phyloP scores from a whole-genome alignment of 73 alveolate species.

The Symbiodinium pilosum region DNA sequence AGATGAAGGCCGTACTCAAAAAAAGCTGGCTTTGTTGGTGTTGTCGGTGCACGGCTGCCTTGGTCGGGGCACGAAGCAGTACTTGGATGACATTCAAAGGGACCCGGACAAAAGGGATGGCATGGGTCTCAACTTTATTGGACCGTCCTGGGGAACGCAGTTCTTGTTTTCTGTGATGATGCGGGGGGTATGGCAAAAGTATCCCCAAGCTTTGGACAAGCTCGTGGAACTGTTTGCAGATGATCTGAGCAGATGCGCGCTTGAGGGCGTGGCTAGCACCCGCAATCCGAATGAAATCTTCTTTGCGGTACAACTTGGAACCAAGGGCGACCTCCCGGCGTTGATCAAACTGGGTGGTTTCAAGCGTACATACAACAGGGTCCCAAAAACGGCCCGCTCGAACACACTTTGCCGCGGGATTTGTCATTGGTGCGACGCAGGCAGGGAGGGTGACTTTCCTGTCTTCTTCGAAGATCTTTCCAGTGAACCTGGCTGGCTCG shows the following conservation, averaged over 20 bases:
- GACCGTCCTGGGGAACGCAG: neutral
- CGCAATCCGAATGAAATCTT: neutral
- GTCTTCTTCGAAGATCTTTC: neutral
- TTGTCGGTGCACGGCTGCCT: conserved; percentile 6
- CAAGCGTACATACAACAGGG: neutral
- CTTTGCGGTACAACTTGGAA: neutral
- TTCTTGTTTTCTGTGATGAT: neutral
- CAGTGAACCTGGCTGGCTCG: neutral
- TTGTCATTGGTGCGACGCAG: conserved; percentile 8
- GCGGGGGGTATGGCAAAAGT: neutral
- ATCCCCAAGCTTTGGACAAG: neutral
- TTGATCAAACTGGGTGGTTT: neutral
- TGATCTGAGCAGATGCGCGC: neutral
- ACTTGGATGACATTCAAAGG: neutral
- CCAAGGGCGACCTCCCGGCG: conserved; percentile 51
- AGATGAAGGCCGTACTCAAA: conserved; percentile 22
- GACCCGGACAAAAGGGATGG: neutral
- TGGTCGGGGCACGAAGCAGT: conserved; percentile 21
- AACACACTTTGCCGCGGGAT: neutral
- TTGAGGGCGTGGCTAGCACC: neutral
- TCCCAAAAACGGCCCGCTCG: neutral
- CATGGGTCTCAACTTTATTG: conserved; percentile 45
- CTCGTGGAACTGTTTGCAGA: neutral
- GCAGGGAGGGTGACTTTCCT: neutral
- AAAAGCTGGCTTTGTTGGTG: neutral